Base-by-base conservation (phyloP, 73 alveolate species). In the Strombidium stylifer region DNA sequence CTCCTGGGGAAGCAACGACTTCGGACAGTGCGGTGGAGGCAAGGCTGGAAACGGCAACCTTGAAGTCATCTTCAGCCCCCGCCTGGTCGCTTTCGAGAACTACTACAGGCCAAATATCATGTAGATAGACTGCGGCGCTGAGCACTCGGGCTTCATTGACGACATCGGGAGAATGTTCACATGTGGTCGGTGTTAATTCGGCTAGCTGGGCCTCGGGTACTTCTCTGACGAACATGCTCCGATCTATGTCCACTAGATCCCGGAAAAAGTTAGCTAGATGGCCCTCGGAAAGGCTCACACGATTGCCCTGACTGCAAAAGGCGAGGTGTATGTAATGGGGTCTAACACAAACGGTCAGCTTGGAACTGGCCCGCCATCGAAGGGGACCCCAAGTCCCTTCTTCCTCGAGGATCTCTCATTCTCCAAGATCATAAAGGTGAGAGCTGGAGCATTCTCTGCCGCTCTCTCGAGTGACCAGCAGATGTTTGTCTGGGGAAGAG, bases 311-410 rank as follows among this genome's bases (percentile, higher is more conserved):
- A 32, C 42, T 16, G 51, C 40, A n/a, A 0, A 39, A 1, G 94
- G 94, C 8, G 73, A 64, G 34, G 57, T 84, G 14, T 79, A 39
- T 26, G 67, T 90, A 34, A 64, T 73, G 69, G 96, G 96, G 15
- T 69, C 82, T 3, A 87, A 87, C 40, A 32, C 65, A 0, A 41
- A 39, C 26, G 92, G 91, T 7, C 75, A 87, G 59, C 69, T 87
- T 14, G 96, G 96, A 10, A 44, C 78, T 0, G 92, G 93, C 18
- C 68, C 45, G 0, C 56, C 84, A 10, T 46, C 66, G 14, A 42
- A 69, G 26, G 50, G 82, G 15, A 25, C 74, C 0, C 24, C 36
- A 11, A 36, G 51, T 0, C 79, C 79, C 7, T 28, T 69, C 30
- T 12, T 39, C 20, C 56, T 86, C 23, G 15, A 31, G 12, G 84